Percentiles rank a stretch among this genome's conserved stretches.
Conservation (phyloP, 179 eudicot genomes). For the Spinacia oleracea region DNA sequence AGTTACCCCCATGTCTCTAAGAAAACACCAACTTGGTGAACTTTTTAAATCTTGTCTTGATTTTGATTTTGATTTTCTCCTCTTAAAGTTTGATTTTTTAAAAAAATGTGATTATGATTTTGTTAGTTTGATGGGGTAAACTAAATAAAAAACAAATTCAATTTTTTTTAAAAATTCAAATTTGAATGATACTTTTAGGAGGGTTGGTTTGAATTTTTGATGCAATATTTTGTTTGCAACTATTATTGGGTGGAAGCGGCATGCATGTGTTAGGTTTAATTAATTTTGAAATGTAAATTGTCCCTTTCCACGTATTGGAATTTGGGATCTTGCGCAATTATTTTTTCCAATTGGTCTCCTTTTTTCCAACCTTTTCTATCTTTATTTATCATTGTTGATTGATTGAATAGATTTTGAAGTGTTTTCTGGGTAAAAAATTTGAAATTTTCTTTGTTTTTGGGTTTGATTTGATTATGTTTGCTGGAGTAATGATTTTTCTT, state of each 20-base stretch:
- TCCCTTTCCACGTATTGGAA: constrained; percentile 1
- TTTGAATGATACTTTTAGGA: neutral
- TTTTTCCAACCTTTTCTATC: neutral
- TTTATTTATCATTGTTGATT: neutral
- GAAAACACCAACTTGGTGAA: too few species aligned
- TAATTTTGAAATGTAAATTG: neutral
- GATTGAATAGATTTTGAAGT: neutral
- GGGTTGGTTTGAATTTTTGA: neutral
- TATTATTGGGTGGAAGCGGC: neutral
- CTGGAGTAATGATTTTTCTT: too few species aligned
- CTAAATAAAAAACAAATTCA: too few species aligned
- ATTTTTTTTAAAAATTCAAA: neutral
- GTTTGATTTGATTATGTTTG: too few species aligned
- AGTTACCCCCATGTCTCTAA: too few species aligned
- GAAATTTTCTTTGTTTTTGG: too few species aligned
- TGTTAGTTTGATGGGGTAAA: too few species aligned
- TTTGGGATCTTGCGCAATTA: constrained; percentile 7
- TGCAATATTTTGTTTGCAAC: neutral
- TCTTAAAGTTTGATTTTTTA: neutral
- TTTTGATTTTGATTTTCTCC: neutral
- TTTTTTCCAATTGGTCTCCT: neutral
- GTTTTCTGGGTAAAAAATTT: neutral
- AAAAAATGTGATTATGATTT: too few species aligned
- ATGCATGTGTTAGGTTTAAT: constrained; percentile 6
- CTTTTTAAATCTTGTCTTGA: too few species aligned